Conservation (phyloP, 2,329 filamentous ascomycete species). For the Arthrobotrys entomopaga region DNA sequence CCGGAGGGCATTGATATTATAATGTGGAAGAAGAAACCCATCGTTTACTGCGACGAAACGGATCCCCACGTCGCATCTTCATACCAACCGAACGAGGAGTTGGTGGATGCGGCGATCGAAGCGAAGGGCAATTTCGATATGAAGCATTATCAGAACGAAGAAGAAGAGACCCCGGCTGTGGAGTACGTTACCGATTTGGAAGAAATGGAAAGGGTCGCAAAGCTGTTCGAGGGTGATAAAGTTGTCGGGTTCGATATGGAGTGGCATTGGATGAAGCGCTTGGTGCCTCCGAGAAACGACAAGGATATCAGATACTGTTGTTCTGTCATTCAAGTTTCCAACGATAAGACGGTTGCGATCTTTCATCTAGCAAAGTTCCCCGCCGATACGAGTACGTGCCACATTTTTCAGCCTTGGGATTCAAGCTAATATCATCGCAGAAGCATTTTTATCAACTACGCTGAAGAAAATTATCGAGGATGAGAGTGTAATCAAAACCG, state of each 20-base stretch:
- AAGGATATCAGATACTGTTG: constrained; percentile 67
- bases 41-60: constrained; percentile 41
- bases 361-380: constrained; percentile 75
- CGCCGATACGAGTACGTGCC: constrained; percentile 55
- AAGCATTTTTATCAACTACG: constrained; percentile 74
- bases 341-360: constrained; percentile 77
- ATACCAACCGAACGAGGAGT: constrained; percentile 23
- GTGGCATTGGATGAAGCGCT: constrained; percentile 69
- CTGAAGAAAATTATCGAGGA: constrained; percentile 79
- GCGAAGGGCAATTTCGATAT: constrained; percentile 22
- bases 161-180: constrained; percentile 69
- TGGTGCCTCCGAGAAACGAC: constrained; percentile 53
- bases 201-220: constrained; percentile 73
- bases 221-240: constrained; percentile 74
- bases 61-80: constrained; percentile 15
- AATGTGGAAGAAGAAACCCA: constrained; percentile 43
- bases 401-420: constrained; percentile 60
- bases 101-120: constrained; percentile 9
- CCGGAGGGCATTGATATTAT: constrained; percentile 39
- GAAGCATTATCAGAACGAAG: constrained; percentile 31
- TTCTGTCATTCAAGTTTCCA: constrained; percentile 84
- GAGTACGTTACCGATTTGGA: constrained; percentile 79
- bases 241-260: constrained; percentile 91
- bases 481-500: constrained; percentile 75
- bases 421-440: constrained; percentile 52